A percentile compares a stretch with the other conserved stretches of the same genome.
Evolutionary conservation across 2,329 filamentous ascomycete genomes (phyloP).

Genomic region (Verticillium tricorpus): DNA sequence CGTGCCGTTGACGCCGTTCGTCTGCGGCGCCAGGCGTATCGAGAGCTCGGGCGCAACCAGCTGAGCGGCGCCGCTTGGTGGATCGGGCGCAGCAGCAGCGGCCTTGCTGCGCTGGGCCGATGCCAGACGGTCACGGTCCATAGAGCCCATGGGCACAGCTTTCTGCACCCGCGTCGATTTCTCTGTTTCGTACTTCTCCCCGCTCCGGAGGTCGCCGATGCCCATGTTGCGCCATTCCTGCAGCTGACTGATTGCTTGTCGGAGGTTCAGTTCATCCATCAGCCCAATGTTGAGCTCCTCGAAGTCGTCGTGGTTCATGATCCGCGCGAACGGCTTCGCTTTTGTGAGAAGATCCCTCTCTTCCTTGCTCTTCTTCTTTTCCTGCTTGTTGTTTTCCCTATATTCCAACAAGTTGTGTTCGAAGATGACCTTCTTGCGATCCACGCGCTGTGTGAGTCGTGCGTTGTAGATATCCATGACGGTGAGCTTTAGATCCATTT

Average conservation of each 20-base stretch:
- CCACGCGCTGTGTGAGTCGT: slow-evolving; percentile 81
- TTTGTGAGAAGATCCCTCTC: slow-evolving; percentile 89
- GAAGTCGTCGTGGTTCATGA: slow-evolving; percentile 94
- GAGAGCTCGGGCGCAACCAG: slow-evolving; percentile 77
- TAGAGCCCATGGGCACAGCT: slow-evolving; percentile 67
- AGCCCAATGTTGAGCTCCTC: slow-evolving; percentile 80
- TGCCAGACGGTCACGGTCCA: slow-evolving; percentile 76
- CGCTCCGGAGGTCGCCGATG: slow-evolving; percentile 78
- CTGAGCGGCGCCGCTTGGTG: slow-evolving; percentile 68
- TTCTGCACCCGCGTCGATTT: slow-evolving; percentile 73
- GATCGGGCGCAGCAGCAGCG: slow-evolving; percentile 57
- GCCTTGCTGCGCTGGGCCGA: slow-evolving; percentile 66
- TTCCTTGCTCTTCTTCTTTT: slow-evolving; percentile 96
- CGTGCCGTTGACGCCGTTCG: slow-evolving; percentile 18
- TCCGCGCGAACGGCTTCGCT: slow-evolving; percentile 89
- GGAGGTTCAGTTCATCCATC: slow-evolving; percentile 84
- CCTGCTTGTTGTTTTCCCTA: slow-evolving; percentile 78
- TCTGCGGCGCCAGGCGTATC: slow-evolving; percentile 43
- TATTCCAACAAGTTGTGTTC: slow-evolving; percentile 94
- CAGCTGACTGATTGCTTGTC: slow-evolving; percentile 82
- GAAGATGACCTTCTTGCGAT: slow-evolving; percentile 94
- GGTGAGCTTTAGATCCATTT: slow-evolving; percentile 95
- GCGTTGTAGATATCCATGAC: slow-evolving; percentile 99
- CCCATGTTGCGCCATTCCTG: slow-evolving; percentile 89
- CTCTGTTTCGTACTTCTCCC: slow-evolving; percentile 89